Evolutionary conservation across 345 rosid species (phyloP).

Genomic region (Barbarea vulgaris): DNA sequence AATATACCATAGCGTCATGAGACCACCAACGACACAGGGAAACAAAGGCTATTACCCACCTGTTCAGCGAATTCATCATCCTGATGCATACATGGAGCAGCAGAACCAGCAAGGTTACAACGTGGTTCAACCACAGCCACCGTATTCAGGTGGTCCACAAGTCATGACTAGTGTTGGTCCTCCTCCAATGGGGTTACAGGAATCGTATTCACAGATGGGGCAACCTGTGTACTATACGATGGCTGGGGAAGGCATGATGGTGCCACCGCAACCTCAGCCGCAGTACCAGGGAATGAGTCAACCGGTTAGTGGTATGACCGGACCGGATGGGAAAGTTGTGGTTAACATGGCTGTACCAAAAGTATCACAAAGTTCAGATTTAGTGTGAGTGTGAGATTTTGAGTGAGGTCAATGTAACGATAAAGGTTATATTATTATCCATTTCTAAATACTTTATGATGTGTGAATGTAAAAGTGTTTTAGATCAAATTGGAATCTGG

Average conservation of each 20-base stretch:
- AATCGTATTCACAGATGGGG: conserved; percentile 35
- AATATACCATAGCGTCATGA: conserved; percentile 43
- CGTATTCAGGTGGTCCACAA: conserved; percentile 37
- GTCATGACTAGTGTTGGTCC: conserved; percentile 37
- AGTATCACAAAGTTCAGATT: conserved; percentile 27
- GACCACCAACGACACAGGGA: conserved; percentile 56
- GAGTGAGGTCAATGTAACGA: conserved; percentile 6
- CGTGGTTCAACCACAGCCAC: conserved; percentile 52
- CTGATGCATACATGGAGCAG: conserved; percentile 76
- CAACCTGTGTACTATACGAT: conserved; percentile 36
- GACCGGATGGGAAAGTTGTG: conserved; percentile 37
- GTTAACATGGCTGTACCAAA: conserved; percentile 26
- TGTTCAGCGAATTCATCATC: conserved; percentile 57
- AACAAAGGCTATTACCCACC: conserved; percentile 71
- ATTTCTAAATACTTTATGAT: background rate
- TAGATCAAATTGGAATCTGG: conserved; percentile 1
- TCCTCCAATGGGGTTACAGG: conserved; percentile 33
- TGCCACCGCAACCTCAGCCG: conserved; percentile 32
- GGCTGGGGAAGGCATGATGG: conserved; percentile 41
- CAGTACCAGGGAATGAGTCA: conserved; percentile 43
- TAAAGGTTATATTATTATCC: conserved; percentile 3
- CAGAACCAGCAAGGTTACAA: conserved; percentile 58
- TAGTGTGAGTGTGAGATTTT: conserved; percentile 22
- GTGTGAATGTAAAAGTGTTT: conserved; percentile 5
- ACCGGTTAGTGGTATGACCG: conserved; percentile 35